Conservation (phyloP, 2,329 filamentous ascomycete genomes). For the Leptographium galeiforme region DNA sequence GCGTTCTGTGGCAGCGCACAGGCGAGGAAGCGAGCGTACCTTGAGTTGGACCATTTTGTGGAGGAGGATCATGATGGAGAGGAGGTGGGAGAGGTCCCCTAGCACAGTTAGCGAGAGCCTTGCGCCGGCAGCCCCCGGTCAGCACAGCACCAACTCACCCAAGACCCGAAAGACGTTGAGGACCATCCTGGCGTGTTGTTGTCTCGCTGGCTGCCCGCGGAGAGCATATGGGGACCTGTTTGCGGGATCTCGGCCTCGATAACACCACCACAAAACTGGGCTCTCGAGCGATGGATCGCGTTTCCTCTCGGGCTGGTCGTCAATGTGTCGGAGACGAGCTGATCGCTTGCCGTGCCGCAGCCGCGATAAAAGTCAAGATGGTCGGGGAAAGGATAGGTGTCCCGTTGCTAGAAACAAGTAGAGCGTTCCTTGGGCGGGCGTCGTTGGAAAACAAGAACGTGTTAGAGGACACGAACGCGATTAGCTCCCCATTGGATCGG, state of each 20-base stretch:
- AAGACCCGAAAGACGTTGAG: constrained; percentile 46
- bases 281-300: neutral
- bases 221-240: neutral
- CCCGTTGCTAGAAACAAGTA: neutral
- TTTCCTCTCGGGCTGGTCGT: neutral
- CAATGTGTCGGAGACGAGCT: neutral
- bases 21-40: constrained; percentile 35
- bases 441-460: constrained; percentile 1
- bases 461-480: constrained; percentile 31
- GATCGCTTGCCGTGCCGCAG: too few species aligned
- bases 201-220: neutral
- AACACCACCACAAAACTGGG: neutral
- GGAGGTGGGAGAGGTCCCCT: constrained; percentile 93
- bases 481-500: constrained; percentile 22
- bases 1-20: neutral
- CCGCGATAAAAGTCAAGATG: too few species aligned
- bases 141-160: constrained; percentile 21
- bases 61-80: constrained; percentile 85
- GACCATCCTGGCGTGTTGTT: constrained; percentile 24
- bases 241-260: neutral
- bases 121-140: neutral
- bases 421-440: neutral
- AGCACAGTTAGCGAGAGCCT: neutral
- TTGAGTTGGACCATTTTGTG: constrained; percentile 94
- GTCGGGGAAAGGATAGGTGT: too few species aligned